A percentile compares a stretch with the other conserved stretches of the same genome.
These are phyloP conservation scores for Stachybotrys chartarum DNA, from an alignment of 2,329 filamentous ascomycete genomes.

Conservation along the genomic window DNA sequence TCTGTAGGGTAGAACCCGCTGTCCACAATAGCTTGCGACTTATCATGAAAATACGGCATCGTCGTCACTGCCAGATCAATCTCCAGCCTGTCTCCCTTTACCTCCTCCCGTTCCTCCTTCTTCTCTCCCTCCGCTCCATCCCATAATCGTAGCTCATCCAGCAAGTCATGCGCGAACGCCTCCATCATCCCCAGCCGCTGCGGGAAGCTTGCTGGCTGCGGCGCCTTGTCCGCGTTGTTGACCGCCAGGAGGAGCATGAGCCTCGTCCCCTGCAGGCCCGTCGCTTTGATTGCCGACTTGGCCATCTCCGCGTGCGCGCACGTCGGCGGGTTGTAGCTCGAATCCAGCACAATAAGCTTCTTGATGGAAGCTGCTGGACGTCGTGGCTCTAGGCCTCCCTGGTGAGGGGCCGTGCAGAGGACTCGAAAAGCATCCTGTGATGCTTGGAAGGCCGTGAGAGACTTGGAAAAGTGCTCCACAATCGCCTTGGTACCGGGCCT, in stretches of 20 bases:
- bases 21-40: constrained; percentile 51
- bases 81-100: constrained; percentile 11
- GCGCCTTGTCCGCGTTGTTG: constrained; percentile 59
- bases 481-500: constrained; percentile 18
- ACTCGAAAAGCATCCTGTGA: constrained; percentile 36
- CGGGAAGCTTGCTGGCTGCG: constrained; percentile 60
- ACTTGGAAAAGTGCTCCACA: constrained; percentile 33
- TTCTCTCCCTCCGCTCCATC: neutral
- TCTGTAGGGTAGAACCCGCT: constrained; percentile 30
- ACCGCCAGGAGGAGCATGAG: constrained; percentile 54
- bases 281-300: constrained; percentile 32
- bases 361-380: constrained; percentile 11
- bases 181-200: constrained; percentile 67
- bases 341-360: constrained; percentile 53
- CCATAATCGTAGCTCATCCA: constrained; percentile 12
- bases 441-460: constrained; percentile 35
- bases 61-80: constrained; percentile 66
- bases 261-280: constrained; percentile 17
- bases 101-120: too few relatives aligned
- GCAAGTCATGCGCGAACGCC: constrained; percentile 53
- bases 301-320: constrained; percentile 53
- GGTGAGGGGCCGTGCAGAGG: constrained; percentile 31
- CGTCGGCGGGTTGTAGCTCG: constrained; percentile 63
- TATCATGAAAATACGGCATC: constrained; percentile 67
- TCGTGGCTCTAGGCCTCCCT: constrained; percentile 8